Evolutionary conservation across 2,329 filamentous ascomycete genomes (phyloP).

Genomic region (Chalara sp.): DNA sequence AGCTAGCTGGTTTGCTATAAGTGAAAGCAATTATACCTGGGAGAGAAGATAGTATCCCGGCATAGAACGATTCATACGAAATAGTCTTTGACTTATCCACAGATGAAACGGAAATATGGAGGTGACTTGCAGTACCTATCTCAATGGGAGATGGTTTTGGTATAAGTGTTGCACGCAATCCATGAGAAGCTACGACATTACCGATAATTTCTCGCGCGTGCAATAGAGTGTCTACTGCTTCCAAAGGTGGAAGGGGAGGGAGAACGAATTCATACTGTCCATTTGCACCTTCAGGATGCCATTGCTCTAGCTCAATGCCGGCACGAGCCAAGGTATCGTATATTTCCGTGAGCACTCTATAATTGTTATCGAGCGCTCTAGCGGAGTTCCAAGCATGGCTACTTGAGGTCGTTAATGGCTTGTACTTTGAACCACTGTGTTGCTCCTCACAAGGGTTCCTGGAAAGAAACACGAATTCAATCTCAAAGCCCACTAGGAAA

Average conservation of each 20-base stretch:
- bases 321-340: conserved; percentile 50
- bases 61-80: conserved; percentile 61
- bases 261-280: conserved; percentile 77
- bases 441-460: conserved; percentile 6
- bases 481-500: conserved; percentile 71
- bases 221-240: conserved; percentile 65
- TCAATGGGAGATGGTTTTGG: conserved; percentile 56
- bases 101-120: conserved; percentile 59
- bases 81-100: conserved; percentile 22
- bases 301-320: conserved; percentile 62
- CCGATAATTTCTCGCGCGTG: conserved; percentile 65
- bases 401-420: conserved; percentile 42
- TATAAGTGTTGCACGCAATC: conserved; percentile 63
- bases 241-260: conserved; percentile 52
- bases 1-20: conserved; percentile 59
- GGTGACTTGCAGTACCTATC: conserved; percentile 61
- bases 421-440: conserved; percentile 27
- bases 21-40: conserved; percentile 62
- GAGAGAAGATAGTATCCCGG: conserved; percentile 61
- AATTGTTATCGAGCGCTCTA: conserved; percentile 52
- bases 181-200: conserved; percentile 53
- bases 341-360: conserved; percentile 57
- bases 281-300: conserved; percentile 66
- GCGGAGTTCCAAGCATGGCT: conserved; percentile 68
- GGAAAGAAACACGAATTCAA: conserved; percentile 67